Percentiles rank a stretch among this genome's conserved stretches.
phyloP scores from a whole-genome alignment of 1,139 yeast species.

The Zygoascus meyerae region DNA sequence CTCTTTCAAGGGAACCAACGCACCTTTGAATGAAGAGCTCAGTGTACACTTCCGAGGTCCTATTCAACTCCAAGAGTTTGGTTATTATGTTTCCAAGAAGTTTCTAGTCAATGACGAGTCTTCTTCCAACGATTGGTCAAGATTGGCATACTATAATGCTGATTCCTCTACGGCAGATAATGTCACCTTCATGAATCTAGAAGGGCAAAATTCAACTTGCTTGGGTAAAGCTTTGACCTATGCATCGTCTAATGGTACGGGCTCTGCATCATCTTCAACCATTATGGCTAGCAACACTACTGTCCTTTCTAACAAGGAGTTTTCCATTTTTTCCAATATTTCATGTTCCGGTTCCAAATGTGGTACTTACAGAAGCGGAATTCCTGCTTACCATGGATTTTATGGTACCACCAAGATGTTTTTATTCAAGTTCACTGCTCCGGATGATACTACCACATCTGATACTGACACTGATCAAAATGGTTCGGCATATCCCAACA shows the following conservation, averaged over 20 bases:
- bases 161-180: constrained; percentile 52
- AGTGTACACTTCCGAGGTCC: constrained; percentile 96
- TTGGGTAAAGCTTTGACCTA: constrained; percentile 80
- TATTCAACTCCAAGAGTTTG: constrained; percentile 67
- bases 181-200: constrained; percentile 73
- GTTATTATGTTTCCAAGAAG: constrained; percentile 43
- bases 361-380: constrained; percentile 78
- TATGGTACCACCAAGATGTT: constrained; percentile 65
- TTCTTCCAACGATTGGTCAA: constrained; percentile 52
- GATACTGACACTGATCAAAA: constrained; percentile 24
- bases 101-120: constrained; percentile 19
- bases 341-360: constrained; percentile 66
- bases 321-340: constrained; percentile 62
- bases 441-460: constrained; percentile 47
- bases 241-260: constrained; percentile 65
- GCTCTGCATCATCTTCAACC: constrained; percentile 54
- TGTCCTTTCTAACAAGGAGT: constrained; percentile 67
- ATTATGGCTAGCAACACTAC: constrained; percentile 59
- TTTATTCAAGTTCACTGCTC: constrained; percentile 86
- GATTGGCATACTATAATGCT: constrained; percentile 67
- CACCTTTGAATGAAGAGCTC: constrained; percentile 84
- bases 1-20: constrained; percentile 64
- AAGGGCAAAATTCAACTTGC: constrained; percentile 70
- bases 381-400: constrained; percentile 90
- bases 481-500: constrained; percentile 59